Evolutionary conservation across 139 green algal species (phyloP).

Genomic region (Diplosphaera chodatii): DNA sequence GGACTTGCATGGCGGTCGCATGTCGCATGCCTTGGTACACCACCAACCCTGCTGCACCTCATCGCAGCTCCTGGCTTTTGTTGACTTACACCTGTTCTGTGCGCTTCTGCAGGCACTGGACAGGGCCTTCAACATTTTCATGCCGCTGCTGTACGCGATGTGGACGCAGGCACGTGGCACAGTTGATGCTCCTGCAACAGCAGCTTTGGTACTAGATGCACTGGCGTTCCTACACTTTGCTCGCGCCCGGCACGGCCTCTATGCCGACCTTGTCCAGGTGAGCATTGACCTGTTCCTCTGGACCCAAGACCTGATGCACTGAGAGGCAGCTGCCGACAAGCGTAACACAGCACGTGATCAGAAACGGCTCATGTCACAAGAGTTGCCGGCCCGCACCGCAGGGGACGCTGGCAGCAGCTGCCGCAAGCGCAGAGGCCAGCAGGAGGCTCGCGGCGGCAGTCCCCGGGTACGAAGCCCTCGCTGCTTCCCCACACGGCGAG

Average conservation of each 20-base stretch:
- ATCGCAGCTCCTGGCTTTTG: too few species aligned
- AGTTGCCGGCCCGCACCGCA: conserved; percentile 12
- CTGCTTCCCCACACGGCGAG: neutral
- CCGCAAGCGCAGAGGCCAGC: neutral
- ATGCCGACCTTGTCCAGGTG: neutral
- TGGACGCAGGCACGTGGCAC: conserved; percentile 1
- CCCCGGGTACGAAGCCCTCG: conserved; percentile 23
- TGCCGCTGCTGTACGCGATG: conserved; percentile 11
- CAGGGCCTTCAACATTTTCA: conserved; percentile 11
- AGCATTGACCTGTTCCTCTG: neutral
- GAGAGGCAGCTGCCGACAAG: too few species aligned
- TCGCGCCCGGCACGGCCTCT: conserved; percentile 3
- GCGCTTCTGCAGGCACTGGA: conserved; percentile 5
- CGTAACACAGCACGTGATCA: too few species aligned
- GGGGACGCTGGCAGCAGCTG: conserved; percentile 7
- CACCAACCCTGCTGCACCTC: too few species aligned
- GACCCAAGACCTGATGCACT: too few species aligned
- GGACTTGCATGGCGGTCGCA: too few species aligned
- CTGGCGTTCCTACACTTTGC: conserved; percentile 36
- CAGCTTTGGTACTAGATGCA: conserved; percentile 5
- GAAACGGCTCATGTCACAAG: too few species aligned
- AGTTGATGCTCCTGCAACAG: neutral
- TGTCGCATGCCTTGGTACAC: too few species aligned
- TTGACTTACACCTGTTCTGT: too few species aligned
- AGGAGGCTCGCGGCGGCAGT: conserved; percentile 9